A percentile compares a stretch with the other conserved stretches of the same genome.
Evolutionary conservation across 2,329 filamentous ascomycete species (phyloP).

Genomic region (Hymenoscyphus repandus): DNA sequence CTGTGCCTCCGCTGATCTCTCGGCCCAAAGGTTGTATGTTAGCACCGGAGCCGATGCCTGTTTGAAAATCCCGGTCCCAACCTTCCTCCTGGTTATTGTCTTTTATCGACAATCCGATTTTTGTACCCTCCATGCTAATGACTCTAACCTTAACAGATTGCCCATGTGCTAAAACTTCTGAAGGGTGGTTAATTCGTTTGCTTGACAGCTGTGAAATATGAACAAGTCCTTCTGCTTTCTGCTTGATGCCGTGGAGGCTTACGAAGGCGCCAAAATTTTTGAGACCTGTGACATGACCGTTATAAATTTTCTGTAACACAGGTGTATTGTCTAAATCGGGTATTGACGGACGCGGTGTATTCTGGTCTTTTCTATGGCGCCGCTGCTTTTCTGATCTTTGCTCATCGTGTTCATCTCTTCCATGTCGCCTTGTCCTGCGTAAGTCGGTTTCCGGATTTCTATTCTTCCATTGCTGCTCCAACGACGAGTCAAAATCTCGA

Average conservation of each 20-base stretch:
- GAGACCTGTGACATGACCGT: constrained; percentile 82
- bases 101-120: constrained; percentile 91
- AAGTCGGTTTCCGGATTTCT: constrained; percentile 48
- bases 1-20: constrained; percentile 56
- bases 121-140: constrained; percentile 71
- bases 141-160: constrained; percentile 92
- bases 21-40: constrained; percentile 80
- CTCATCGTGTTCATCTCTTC: constrained; percentile 47
- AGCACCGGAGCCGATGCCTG: constrained; percentile 71
- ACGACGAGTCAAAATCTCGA: constrained; percentile 32
- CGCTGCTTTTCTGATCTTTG: constrained; percentile 41
- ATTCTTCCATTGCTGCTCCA: constrained; percentile 34
- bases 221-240: constrained; percentile 86
- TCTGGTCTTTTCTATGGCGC: neutral
- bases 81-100: constrained; percentile 89
- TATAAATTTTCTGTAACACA: constrained; percentile 79
- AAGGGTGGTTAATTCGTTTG: constrained; percentile 83
- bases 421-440: constrained; percentile 39
- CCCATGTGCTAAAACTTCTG: constrained; percentile 73
- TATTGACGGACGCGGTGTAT: constrained; percentile 46
- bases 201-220: constrained; percentile 86
- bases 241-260: constrained; percentile 75
- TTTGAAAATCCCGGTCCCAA: constrained; percentile 76
- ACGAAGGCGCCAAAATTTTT: constrained; percentile 97
- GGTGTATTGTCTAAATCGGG: constrained; percentile 77